Base-by-base conservation (phyloP, 768 basidiomycete species). In the Mycena leptocephala region DNA sequence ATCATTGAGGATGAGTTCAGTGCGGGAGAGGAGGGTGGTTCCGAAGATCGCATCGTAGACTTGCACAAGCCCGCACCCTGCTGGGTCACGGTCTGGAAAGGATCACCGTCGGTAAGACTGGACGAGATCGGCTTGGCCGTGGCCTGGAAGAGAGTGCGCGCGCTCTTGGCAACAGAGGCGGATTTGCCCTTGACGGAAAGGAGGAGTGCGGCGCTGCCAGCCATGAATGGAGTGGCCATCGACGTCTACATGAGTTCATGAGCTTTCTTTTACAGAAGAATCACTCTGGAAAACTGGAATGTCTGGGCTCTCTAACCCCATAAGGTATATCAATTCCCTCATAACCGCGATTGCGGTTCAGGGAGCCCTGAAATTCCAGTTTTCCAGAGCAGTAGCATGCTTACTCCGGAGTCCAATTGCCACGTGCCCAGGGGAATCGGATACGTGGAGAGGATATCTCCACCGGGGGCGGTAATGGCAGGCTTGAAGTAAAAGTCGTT, bases 1-100 rank as follows among this genome's bases (percentile, higher is more conserved):
- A 80, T 94, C 93, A 76, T 95, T 94, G 48, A 93, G 82, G 43
- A 90, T 77, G n/a, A 94, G 84, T 79, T 93, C 89, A 18, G 88
- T 87, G 7, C 92, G 92, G 6, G 89, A 87, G 32, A 94, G 83
- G 46, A 90, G 80, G 5, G 92, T 89, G 0, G 86, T 88, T 6
- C 89, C 84, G 65, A 89, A 87, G 58, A 94, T 85, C 0, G 93
- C 93, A 69, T 90, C 87, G 81, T 88, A 91, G 16, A 91, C 90
- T 72, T 94, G 86, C 68, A 94, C 84, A 61, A 93, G 79, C 16
- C 92, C 92, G 90, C 88, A 53, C 92, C 92, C 77, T 91, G 90
- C 71, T 90, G 89, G 0, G 89, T 86, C 10, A 88, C 82, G 20
- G 90, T 91, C 77, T 91, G 89, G 32, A 90, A 79, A 4, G 90